Base-by-base conservation (phyloP, 2,329 filamentous ascomycete species). In the Rutstroemia sp. region DNA sequence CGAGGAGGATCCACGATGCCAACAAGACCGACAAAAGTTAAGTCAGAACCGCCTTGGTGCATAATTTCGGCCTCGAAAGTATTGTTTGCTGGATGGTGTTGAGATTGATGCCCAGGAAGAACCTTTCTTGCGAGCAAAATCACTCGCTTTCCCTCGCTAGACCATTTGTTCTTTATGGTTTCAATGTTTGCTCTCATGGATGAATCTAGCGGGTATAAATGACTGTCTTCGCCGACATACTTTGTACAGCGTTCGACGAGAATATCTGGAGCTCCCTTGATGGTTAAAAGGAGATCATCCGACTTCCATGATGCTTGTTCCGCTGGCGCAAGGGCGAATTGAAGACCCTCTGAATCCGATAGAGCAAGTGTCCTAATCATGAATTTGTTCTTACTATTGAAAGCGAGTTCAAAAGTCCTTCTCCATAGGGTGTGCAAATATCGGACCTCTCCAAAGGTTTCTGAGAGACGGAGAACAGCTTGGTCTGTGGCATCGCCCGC, bases 341-440 rank as follows among this genome's bases (percentile, higher is more conserved):
- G 9, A 12, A 60, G 44, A 12, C 60, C 61, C 23, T 45, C 27
- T 9, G 44, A 27, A 4, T 63, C 52, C 67, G 4, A 78, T 83
- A 49, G 86, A 74, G 27, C 80, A 76, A 62, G 80, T 84, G 62
- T 61, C 21, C 81, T 78, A 51, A 90, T 79, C 81, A 89, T 90
- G 68, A 83, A 90, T 71, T 91, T 91, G 72, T 90, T 90, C 74
- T 88, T 88, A 72, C 85, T 88, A 73, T 89, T 90, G 70, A 91
- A 91, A 0, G 84, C 80, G 34, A 88, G 74, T 52, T 86, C 81
- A 63, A 82, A 89, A 4, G 79, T 77, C 53, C 79, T 83, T 49
- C 78, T 78, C 84, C 85, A 89, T 59, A 77, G 75, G 8, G 75
- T 73, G 7, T 83, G 78, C 3, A 87, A 72, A 45, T 84, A 77